Base-by-base conservation (phyloP, 1,284 basidiomycete genomes). In the Cutaneotrichosporon sp. region DNA sequence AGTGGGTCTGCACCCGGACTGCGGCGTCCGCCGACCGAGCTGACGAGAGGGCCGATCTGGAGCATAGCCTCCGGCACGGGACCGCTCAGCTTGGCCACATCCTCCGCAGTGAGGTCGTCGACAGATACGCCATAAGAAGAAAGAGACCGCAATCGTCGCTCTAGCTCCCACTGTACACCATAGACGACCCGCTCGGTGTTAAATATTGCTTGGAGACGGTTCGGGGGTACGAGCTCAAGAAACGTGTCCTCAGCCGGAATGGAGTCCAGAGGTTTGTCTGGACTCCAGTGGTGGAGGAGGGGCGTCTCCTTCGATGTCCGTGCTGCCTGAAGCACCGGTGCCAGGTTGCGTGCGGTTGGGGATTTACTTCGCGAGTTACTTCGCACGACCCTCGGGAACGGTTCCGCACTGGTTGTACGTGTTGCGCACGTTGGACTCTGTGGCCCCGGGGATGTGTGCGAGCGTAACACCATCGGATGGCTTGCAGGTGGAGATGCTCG, bases 141-240 rank as follows among this genome's bases (percentile, higher is more conserved):
- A 0, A 65, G 17, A 1, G 43, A 42, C 2, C 39, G 14, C 10
- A 59, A 33, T n/a, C 46, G 52, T 16, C 62, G 41, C 17, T 64
- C 55, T 3, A 68, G 44, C 38, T 67, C 66, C 67, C 66, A 68
- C 49, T 67, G 68, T 2, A 67, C 59, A 11, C 57, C 56, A 26
- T 61, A 68, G 5, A 35, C 45, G 17, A 68, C 34, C 9, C 52
- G 54, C 4, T 45, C 17, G 22, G 48, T 49, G 38, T 60, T 57
- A 6, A 61, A 26, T 14, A 47, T 22, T 4, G 46, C 54, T 35
- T 64, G 64, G 29, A 64, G 64, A 1, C 38, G 49, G 31, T 55
- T 54, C 3, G 41, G 48, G 4, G 61, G 54, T 16, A 60, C n/a
- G 38, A 64, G 26, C 10, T 57, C 45, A 41, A 65, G 14, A 16